A percentile compares a stretch with the other conserved stretches of the same genome.
These are phyloP conservation scores for Parasarocladium wereldwijsianum DNA, from an alignment of 2,329 filamentous ascomycete genomes.

Conservation along the genomic window DNA sequence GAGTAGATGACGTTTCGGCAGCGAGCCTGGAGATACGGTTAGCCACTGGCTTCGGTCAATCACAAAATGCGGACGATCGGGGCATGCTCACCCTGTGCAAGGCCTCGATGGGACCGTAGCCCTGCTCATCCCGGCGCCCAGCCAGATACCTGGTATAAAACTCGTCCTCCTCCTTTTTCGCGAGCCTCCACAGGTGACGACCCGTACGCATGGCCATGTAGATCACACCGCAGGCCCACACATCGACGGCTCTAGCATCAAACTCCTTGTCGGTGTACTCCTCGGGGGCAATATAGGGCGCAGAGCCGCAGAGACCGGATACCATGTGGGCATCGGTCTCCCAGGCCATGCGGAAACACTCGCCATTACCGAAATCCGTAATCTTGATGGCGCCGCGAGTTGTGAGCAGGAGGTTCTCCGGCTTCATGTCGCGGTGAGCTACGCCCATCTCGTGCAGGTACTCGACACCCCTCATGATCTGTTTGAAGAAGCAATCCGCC, in stretches of 20 bases:
- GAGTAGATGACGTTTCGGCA: slow-evolving; percentile 99
- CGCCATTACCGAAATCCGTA: slow-evolving; percentile 95
- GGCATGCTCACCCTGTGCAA: slow-evolving; percentile 84
- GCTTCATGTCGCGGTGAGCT: slow-evolving; percentile 90
- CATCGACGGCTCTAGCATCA: slow-evolving; percentile 90
- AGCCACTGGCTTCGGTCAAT: no score
- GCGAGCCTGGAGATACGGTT: slow-evolving; percentile 50
- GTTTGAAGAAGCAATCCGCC: slow-evolving; percentile 97
- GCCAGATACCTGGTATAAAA: slow-evolving; percentile 93
- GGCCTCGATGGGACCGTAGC: slow-evolving; percentile 92
- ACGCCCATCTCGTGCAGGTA: slow-evolving; percentile 99
- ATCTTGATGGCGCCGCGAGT: slow-evolving; percentile 91
- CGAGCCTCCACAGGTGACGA: slow-evolving; percentile 90
- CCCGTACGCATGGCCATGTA: slow-evolving; percentile 99
- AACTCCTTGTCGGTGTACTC: slow-evolving; percentile 95
- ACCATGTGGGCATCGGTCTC: slow-evolving; percentile 98
- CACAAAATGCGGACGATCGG: no score
- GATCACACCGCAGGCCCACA: slow-evolving; percentile 97
- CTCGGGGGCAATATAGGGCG: slow-evolving; percentile 93
- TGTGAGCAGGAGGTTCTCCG: slow-evolving; percentile 88
- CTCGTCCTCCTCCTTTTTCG: slow-evolving; percentile 91
- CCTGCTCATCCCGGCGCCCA: slow-evolving; percentile 84
- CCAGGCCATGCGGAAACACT: slow-evolving; percentile 99
- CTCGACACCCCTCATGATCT: slow-evolving; percentile 96
- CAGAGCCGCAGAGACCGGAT: slow-evolving; percentile 86